Evolutionary conservation across 805 yeast genomes (phyloP).

Genomic region (Hemisphaericaspora nanyangensis): DNA sequence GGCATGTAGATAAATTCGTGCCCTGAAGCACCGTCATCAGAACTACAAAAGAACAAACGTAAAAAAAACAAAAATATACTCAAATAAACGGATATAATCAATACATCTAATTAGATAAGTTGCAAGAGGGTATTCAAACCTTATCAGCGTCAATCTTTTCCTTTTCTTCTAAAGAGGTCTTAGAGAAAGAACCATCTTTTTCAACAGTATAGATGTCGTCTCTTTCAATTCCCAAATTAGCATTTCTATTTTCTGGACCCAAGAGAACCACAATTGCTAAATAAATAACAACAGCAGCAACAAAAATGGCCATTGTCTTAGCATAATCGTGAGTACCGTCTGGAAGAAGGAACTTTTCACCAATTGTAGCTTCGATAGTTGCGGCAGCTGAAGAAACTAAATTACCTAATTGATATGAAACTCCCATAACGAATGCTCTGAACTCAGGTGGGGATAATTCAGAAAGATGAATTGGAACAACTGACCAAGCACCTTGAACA

Average conservation of each 20-base stretch:
- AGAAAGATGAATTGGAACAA: conserved; percentile 58
- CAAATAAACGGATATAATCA: too few species aligned
- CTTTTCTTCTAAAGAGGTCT: neutral
- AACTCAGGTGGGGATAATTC: conserved; percentile 53
- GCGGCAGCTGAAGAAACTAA: conserved; percentile 67
- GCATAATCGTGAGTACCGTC: conserved; percentile 50
- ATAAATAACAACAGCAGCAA: conserved; percentile 58
- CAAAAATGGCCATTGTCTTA: conserved; percentile 61
- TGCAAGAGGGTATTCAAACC: neutral
- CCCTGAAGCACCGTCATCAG: too few species aligned
- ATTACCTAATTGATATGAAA: conserved; percentile 68
- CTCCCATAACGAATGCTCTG: conserved; percentile 57
- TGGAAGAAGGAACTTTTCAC: conserved; percentile 53
- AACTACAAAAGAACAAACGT: neutral
- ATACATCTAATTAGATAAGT: too few species aligned
- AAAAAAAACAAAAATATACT: too few species aligned
- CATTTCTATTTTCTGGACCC: conserved; percentile 54
- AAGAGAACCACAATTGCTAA: conserved; percentile 45
- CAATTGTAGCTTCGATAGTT: conserved; percentile 62
- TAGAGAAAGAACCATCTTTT: neutral
- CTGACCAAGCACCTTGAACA: conserved; percentile 75
- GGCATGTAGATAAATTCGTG: too few species aligned
- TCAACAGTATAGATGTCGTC: conserved; percentile 4
- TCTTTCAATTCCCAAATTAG: conserved; percentile 15
- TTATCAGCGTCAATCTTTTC: neutral